Base-by-base conservation (phyloP, 1,139 yeast species). In the Kodamaea sp. region DNA sequence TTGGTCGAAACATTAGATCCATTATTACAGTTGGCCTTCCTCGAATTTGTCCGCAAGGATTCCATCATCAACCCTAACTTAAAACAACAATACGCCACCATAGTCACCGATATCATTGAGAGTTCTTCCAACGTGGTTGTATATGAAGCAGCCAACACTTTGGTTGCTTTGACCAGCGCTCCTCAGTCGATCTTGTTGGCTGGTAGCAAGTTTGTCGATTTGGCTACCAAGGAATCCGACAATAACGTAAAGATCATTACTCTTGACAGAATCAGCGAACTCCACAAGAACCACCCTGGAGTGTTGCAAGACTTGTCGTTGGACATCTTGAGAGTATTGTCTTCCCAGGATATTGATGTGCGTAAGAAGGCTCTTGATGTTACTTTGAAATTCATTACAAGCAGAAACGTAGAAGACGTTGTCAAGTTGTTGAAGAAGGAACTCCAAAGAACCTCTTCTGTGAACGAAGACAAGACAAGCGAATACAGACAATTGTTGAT, bases 371-470 rank as follows among this genome's bases (percentile, higher is more conserved):
- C 96, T 5, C 73, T 94, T 44, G 83, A 83, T 41, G 86, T 92
- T 33, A 78, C 96, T 13, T 71, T 92, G 53, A 77, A 80, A 47
- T 76, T 94, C 60, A 82, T 90, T 32, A 73, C 94, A 30, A 78
- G 84, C 48, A 85, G 96, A 69, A 92, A 90, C 52, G 96, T 90
- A 29, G 97, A 90, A 53, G 97, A 89, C 54, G 96, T 92, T 24
- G 86, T 92, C 44, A 86, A 88, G 56, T 75, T 90, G 46, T 78
- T 94, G 63, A 92, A 88, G 68, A 92, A 88, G 57, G 99, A 94
- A 62, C 76, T 94, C 41, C 83, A 84, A 52, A 79, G 78, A 50
- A 81, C 96, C 3, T 54, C 69, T 5, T 69, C 74, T 30, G 76
- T 83, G 27, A 82, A 80, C 46, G 85, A 82, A 47, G 96, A 90